These are phyloP conservation scores for Delphinella strobiligena DNA, from an alignment of 2,329 filamentous ascomycete genomes.

Conservation along the genomic window DNA sequence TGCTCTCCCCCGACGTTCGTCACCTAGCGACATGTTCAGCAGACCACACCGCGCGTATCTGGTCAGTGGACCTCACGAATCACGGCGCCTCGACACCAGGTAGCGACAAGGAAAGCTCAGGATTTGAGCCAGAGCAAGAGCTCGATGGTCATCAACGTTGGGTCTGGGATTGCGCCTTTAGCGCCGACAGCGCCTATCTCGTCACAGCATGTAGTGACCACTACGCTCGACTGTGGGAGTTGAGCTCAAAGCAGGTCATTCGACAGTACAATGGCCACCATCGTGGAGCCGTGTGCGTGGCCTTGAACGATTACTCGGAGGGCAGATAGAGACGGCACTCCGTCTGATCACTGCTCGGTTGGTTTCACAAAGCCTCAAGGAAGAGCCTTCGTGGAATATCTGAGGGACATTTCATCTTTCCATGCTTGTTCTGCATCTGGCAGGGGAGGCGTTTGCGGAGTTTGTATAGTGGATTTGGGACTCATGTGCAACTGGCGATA, in stretches of 20 bases:
- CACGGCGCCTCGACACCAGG: constrained; percentile 7
- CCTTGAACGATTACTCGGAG: constrained; percentile 59
- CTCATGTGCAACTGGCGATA: no score
- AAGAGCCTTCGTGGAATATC: no score
- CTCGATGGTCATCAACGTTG: constrained; percentile 84
- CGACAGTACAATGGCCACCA: constrained; percentile 93
- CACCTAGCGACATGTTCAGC: constrained; percentile 89
- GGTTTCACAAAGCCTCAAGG: no score
- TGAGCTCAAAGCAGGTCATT: constrained; percentile 77
- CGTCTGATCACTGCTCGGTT: not conserved
- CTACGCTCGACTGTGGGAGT: constrained; percentile 84
- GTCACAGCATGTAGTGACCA: constrained; percentile 91
- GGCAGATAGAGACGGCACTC: constrained; percentile 10
- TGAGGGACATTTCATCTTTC: no score
- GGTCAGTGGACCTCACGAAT: constrained; percentile 62
- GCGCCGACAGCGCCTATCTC: constrained; percentile 81
- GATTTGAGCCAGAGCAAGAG: constrained; percentile 72
- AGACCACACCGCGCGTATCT: constrained; percentile 91
- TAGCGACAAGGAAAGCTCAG: constrained; percentile 21
- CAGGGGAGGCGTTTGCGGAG: no score
- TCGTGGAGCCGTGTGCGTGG: constrained; percentile 81
- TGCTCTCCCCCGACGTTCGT: constrained; percentile 86
- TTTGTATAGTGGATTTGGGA: no score
- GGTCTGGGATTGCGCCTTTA: constrained; percentile 97
- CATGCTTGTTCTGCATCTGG: no score